Percentiles rank a stretch among this genome's conserved stretches.
Conservation (phyloP, 139 green algal species). For the Micractinium conductrix region DNA sequence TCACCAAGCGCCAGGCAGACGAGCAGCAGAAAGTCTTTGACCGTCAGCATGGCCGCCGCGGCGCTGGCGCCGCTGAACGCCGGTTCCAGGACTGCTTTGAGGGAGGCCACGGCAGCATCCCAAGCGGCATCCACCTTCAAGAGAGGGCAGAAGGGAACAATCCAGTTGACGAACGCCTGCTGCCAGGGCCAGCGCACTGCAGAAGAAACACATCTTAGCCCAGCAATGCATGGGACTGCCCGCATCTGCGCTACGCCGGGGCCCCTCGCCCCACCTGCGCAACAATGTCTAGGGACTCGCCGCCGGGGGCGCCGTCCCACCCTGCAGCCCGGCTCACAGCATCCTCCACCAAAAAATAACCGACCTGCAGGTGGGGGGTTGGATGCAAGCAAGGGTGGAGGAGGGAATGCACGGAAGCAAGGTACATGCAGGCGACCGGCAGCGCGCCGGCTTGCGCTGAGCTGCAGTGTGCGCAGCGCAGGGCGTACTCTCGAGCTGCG, state of each 20-base stretch:
- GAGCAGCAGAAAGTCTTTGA: conserved; percentile 83
- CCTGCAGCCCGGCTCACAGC: conserved; percentile 48
- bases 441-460: too few species aligned
- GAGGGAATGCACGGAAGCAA: background rate
- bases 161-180: too few species aligned
- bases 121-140: conserved; percentile 52
- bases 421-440: too few species aligned
- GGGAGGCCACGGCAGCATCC: conserved; percentile 53
- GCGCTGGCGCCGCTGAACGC: conserved; percentile 56
- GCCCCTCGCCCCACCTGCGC: conserved; percentile 13
- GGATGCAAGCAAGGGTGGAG: background rate
- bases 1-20: conserved; percentile 69
- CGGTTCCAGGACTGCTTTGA: conserved; percentile 62
- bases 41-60: conserved; percentile 47
- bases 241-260: too few species aligned
- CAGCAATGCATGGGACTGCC: too few species aligned
- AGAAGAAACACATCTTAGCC: background rate
- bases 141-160: too few species aligned
- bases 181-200: too few species aligned
- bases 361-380: conserved; percentile 51
- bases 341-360: conserved; percentile 84
- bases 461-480: too few species aligned
- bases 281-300: conserved; percentile 9
- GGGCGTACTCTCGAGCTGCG: too few species aligned
- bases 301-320: background rate